phyloP scores from a whole-genome alignment of 164 flowering plant species.

The Vitis rotundifolia region DNA sequence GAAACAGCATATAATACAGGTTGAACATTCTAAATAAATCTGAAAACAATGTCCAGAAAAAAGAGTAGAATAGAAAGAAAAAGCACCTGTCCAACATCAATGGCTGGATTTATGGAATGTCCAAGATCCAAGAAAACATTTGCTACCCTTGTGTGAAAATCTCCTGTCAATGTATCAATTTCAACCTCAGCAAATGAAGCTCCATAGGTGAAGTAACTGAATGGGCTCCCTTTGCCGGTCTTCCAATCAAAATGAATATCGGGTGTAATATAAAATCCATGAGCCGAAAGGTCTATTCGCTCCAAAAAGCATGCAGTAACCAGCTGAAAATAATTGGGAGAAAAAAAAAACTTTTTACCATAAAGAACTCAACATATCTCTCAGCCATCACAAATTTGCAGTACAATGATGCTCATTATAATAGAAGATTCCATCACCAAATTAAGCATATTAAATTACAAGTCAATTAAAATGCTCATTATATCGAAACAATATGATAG shows the following conservation, averaged over 20 bases:
- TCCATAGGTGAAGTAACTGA: constrained; percentile 91
- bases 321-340: constrained; percentile 44
- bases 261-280: constrained; percentile 86
- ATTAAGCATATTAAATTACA: too few relatives aligned
- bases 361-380: background rate
- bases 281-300: constrained; percentile 93
- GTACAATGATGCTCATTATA: background rate
- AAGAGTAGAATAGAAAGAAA: background rate
- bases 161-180: constrained; percentile 94
- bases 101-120: constrained; percentile 87
- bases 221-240: constrained; percentile 78
- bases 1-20: background rate
- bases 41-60: constrained; percentile 3
- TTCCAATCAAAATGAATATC: constrained; percentile 89
- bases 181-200: constrained; percentile 98
- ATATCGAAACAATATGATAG: too few relatives aligned
- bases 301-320: constrained; percentile 65
- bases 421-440: too few relatives aligned
- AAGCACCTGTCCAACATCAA: constrained; percentile 95
- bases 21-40: background rate
- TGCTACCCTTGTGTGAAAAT: constrained; percentile 84
- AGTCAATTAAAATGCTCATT: too few relatives aligned
- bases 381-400: background rate
- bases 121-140: constrained; percentile 88
- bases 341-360: background rate